Evolutionary conservation across 495 filamentous ascomycete species (phyloP).

Genomic region (Podospora pseudocomata): DNA sequence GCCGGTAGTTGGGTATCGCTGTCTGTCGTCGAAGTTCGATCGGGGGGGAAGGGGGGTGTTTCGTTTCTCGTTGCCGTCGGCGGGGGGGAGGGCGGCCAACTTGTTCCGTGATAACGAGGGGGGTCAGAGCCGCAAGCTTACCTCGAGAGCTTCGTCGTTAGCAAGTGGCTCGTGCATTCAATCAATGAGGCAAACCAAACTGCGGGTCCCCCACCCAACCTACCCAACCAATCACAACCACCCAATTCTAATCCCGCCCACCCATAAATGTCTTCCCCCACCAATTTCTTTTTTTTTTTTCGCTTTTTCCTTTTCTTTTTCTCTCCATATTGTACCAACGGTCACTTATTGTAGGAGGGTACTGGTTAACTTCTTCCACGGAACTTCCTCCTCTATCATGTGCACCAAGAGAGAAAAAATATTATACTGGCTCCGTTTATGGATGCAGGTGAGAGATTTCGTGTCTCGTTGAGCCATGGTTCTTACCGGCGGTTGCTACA

Average conservation of each 20-base stretch:
- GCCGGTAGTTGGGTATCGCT: constrained; percentile 33
- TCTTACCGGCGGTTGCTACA: constrained; percentile 64
- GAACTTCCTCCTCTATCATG: constrained; percentile 59
- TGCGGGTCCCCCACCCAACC: neutral
- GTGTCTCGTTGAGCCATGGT: constrained; percentile 48
- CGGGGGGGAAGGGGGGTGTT: neutral
- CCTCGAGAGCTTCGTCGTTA: constrained; percentile 7
- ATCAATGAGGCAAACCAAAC: neutral
- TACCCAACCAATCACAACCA: constrained; percentile 26
- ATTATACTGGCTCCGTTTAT: constrained; percentile 50
- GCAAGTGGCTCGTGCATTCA: neutral
- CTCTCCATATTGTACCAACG: constrained; percentile 57
- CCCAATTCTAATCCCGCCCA: constrained; percentile 24
- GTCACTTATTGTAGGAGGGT: constrained; percentile 86
- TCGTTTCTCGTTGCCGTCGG: too few relatives aligned
- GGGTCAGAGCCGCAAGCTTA: constrained; percentile 10
- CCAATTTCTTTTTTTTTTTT: constrained; percentile 24
- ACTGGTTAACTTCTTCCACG: constrained; percentile 32
- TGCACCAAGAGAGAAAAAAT: constrained; percentile 56
- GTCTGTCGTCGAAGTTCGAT: constrained; percentile 10
- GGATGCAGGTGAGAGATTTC: constrained; percentile 54
- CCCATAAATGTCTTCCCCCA: constrained; percentile 21
- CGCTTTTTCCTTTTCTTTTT: constrained; percentile 32
- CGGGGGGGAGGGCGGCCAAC: neutral
- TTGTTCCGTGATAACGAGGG: neutral